Percentiles rank a stretch among this genome's conserved stretches.
Conservation (phyloP, 768 basidiomycete species). For the Tricholoma sp. region DNA sequence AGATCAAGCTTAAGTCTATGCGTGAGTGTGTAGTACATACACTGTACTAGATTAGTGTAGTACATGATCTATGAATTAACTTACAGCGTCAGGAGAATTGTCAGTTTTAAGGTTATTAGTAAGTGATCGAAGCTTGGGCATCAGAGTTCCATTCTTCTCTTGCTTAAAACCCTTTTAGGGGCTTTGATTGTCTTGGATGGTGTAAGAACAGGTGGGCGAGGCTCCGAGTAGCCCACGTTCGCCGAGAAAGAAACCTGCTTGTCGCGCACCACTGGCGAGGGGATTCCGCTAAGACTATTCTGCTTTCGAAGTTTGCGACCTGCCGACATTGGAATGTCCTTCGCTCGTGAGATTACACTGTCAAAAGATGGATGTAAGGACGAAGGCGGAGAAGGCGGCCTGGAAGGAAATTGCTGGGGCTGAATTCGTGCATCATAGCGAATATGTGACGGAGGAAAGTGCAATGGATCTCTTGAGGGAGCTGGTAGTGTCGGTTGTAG, state of each 20-base stretch:
- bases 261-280: conserved; percentile 4
- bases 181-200: conserved; percentile 21
- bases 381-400: conserved; percentile 6
- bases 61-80: neutral
- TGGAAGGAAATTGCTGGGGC: conserved; percentile 9
- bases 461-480: conserved; percentile 12
- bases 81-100: neutral
- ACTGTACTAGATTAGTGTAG: neutral
- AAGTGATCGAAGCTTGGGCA: neutral
- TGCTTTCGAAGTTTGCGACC: conserved; percentile 25
- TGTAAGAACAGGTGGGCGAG: neutral
- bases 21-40: neutral
- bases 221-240: conserved; percentile 9
- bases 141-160: conserved; percentile 33
- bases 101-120: neutral
- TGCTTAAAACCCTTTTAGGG: conserved; percentile 38
- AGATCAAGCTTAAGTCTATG: neutral
- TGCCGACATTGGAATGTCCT: conserved; percentile 17
- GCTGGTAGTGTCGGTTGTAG: conserved; percentile 35
- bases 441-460: conserved; percentile 5
- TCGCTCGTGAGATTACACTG: conserved; percentile 9
- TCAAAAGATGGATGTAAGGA: conserved; percentile 5
- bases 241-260: neutral
- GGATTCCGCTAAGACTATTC: conserved; percentile 11
- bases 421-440: conserved; percentile 2